Percentiles rank a stretch among this genome's conserved stretches.
These are phyloP conservation scores for Boletus sp. DNA, from an alignment of 1,284 basidiomycete species.

Conservation along the genomic window DNA sequence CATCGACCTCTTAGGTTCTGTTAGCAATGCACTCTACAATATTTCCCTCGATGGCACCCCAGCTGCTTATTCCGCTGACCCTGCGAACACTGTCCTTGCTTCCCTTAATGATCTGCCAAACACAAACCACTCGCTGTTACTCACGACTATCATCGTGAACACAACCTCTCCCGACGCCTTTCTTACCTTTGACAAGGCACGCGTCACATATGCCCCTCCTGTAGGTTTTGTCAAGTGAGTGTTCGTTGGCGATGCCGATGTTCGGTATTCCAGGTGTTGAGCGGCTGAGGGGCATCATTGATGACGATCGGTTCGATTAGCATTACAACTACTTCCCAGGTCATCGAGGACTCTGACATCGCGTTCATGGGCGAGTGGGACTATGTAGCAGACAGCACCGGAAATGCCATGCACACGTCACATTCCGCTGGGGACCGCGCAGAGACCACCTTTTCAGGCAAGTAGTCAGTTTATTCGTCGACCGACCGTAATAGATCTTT, in stretches of 20 bases:
- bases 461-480: slow-evolving; percentile 19
- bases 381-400: slow-evolving; percentile 32
- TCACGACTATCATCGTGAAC: slow-evolving; percentile 41
- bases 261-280: slow-evolving; percentile 3
- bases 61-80: slow-evolving; percentile 23
- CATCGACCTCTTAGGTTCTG: slow-evolving; percentile 49
- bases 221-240: slow-evolving; percentile 31
- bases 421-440: slow-evolving; percentile 45
- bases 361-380: slow-evolving; percentile 51
- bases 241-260: slow-evolving; percentile 10
- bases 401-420: slow-evolving; percentile 42
- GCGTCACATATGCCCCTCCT: slow-evolving; percentile 39
- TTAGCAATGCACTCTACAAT: slow-evolving; percentile 40
- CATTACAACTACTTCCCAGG: slow-evolving; percentile 33
- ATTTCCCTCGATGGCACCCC: slow-evolving; percentile 45
- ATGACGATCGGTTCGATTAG: slow-evolving; percentile 33
- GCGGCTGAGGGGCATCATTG: slow-evolving; percentile 13
- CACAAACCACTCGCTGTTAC: slow-evolving; percentile 42
- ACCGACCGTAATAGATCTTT: slow-evolving; percentile 6
- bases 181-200: slow-evolving; percentile 48
- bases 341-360: slow-evolving; percentile 40
- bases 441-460: slow-evolving; percentile 46
- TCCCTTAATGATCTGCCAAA: slow-evolving; percentile 40
- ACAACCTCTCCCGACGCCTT: slow-evolving; percentile 35
- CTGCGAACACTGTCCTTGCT: slow-evolving; percentile 38